Base-by-base conservation (phyloP, 148 eudicot genomes). In the Selenicereus undatus region DNA sequence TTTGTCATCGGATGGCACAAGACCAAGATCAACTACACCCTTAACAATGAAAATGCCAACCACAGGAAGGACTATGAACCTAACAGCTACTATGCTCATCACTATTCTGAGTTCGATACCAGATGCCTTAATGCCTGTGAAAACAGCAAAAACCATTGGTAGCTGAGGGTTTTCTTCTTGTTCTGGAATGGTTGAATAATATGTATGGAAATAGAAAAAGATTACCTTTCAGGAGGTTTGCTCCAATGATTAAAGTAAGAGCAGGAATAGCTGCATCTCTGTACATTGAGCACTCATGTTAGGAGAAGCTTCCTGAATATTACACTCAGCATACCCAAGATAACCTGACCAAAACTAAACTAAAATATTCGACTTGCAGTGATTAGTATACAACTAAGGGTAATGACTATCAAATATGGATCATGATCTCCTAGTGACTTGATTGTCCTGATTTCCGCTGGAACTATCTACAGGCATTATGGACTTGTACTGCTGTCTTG, bases 211-310 rank as follows among this genome's bases (percentile, higher is more conserved):
- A 73, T 36, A 51, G 54, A 17, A 74, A 32, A n/a, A 51, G n/a
- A 26, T 27, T 88, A 90, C 98, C 98, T 84, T 83, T 89, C 11
- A 93, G 88, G 48, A 95, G 96, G 83, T 95, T 93, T 76, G 91
- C 98, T 74, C 98, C 98, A 18, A 93, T 48, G 78, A 95, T 86
- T 82, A 95, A 72, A 20, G 94, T 90, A 68, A 90, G 60, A 80
- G 87, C 79, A 70, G 98, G 97, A 74, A 95, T 89, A 52, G 98
- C 93, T 81, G 92, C 98, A 69, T 93, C 91, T 81, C 98, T 95
- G 91, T 83, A 82, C 0, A 27, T 10, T 58, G 69, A 9, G 27
- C 21, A 78, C n/a, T 8, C 50, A 2, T 24, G 51, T 71, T 21
- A 75, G 32, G 42, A 26, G 13, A 75, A 74, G 29, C 62, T 22